phyloP scores from a whole-genome alignment of 495 filamentous ascomycete species.

The Aspergillus conjunctus region DNA sequence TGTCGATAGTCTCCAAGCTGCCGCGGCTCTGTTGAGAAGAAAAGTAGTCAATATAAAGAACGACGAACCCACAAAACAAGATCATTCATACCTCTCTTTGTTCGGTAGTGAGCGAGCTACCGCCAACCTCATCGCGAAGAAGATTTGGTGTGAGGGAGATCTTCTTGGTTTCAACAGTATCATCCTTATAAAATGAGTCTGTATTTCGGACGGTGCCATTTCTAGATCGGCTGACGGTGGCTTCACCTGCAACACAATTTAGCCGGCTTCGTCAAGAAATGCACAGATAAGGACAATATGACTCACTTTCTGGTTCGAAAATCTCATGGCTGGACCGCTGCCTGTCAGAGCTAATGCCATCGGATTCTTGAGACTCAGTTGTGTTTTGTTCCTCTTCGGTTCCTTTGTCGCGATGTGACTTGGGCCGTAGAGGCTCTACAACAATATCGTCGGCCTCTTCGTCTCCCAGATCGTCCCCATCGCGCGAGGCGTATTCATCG shows the following conservation, averaged over 20 bases:
- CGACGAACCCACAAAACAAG: conserved; percentile 28
- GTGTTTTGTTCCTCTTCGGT: conserved; percentile 36
- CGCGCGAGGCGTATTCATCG: conserved; percentile 55
- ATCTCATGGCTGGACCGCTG: conserved; percentile 67
- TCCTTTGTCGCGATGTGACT: conserved; percentile 40
- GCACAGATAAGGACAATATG: conserved; percentile 3
- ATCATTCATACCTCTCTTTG: conserved; percentile 57
- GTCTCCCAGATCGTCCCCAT: conserved; percentile 42
- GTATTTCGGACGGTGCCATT: conserved; percentile 86
- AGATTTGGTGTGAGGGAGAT: conserved; percentile 95
- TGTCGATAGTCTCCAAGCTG: conserved; percentile 56
- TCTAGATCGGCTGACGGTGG: conserved; percentile 66
- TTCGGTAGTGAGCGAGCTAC: conserved; percentile 61
- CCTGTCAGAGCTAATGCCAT: conserved; percentile 40
- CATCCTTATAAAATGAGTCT: conserved; percentile 97
- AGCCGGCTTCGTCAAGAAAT: not conserved
- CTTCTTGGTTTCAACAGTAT: conserved; percentile 92
- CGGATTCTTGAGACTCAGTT: conserved; percentile 33
- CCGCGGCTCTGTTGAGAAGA: conserved; percentile 38
- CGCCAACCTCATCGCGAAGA: conserved; percentile 77
- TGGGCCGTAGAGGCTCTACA: conserved; percentile 50
- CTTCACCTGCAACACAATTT: conserved; percentile 44
- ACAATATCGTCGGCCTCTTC: conserved; percentile 45
- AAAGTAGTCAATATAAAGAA: conserved; percentile 23
- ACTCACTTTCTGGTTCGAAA: conserved; percentile 52